Percentiles rank a stretch among this genome's conserved stretches.
These are phyloP conservation scores for Persicaria tinctoria DNA, from an alignment of 148 eudicot species.

Conservation along the genomic window DNA sequence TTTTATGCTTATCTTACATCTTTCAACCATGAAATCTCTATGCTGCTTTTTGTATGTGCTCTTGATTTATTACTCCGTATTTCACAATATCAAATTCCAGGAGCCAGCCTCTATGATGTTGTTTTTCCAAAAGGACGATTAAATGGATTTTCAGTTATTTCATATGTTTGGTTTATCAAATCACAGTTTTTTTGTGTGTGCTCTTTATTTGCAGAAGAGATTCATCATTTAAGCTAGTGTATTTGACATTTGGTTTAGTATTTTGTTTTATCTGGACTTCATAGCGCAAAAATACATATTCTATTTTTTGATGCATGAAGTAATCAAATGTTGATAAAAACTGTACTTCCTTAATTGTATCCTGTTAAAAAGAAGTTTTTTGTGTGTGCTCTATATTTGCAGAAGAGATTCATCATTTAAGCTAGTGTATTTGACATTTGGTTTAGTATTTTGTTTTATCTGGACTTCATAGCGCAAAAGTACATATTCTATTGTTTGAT, in stretches of 20 bases:
- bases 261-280: neutral
- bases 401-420: neutral
- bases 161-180: neutral
- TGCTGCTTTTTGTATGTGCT: neutral
- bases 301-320: neutral
- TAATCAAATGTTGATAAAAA: neutral
- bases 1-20: neutral
- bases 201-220: neutral
- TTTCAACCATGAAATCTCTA: neutral
- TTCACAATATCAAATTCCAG: neutral
- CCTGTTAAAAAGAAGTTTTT: no score
- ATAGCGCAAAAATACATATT: neutral
- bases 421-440: neutral
- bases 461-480: neutral
- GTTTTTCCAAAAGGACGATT: neutral
- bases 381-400: neutral
- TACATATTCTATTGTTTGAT: neutral
- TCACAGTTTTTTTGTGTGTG: no score
- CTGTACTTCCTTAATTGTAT: no score
- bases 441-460: neutral
- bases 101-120: neutral
- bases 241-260: neutral
- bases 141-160: no score
- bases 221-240: no score
- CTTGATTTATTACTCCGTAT: neutral